Percentiles rank a stretch among this genome's conserved stretches.
Evolutionary conservation across 164 flowering plant species (phyloP).

Genomic region (Stephania cephalantha): DNA sequence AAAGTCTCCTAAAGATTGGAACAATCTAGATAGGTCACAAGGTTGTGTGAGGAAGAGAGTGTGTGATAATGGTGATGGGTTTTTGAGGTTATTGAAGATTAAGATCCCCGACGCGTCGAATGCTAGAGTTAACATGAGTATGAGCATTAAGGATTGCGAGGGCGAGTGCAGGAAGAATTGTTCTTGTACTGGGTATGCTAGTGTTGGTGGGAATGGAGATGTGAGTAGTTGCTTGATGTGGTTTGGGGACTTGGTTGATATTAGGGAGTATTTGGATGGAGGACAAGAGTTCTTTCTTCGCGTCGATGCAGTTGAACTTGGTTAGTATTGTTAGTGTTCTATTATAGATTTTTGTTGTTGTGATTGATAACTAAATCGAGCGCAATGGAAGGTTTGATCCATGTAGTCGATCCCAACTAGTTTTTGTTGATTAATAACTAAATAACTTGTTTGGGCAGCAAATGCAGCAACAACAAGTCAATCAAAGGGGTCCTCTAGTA

Average conservation of each 20-base stretch:
- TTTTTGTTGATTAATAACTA: neutral
- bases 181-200: slow-evolving; percentile 7
- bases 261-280: slow-evolving; percentile 1
- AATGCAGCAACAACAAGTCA: neutral
- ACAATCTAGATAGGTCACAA: slow-evolving; percentile 4
- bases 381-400: too few relatives aligned
- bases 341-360: too few relatives aligned
- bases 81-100: neutral
- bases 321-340: neutral
- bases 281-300: slow-evolving; percentile 7
- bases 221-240: neutral
- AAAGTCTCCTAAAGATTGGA: slow-evolving; percentile 6
- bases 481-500: neutral
- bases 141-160: neutral
- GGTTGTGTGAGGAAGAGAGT: slow-evolving; percentile 14
- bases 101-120: slow-evolving; percentile 11
- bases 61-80: slow-evolving; percentile 11
- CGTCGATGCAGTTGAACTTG: neutral
- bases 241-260: slow-evolving; percentile 6
- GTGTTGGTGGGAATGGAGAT: neutral
- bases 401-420: too few relatives aligned
- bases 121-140: neutral
- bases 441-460: neutral
- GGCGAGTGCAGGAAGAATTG: slow-evolving; percentile 4
- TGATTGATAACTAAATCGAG: too few relatives aligned